Evolutionary conservation across 257 asterid species (phyloP).

Genomic region (Rauvolfia tetraphylla): DNA sequence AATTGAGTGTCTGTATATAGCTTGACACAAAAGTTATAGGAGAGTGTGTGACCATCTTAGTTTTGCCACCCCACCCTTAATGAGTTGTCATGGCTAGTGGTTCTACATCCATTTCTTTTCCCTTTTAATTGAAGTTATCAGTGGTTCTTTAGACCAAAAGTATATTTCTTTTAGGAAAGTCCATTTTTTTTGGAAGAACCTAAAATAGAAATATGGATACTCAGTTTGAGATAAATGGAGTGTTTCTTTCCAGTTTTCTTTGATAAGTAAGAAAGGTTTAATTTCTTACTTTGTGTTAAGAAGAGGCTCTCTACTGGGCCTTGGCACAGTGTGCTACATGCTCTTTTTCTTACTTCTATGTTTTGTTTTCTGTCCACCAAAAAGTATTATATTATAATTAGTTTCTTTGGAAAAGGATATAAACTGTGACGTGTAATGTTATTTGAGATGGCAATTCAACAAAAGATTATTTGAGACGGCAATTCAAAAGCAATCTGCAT

Average conservation of each 20-base stretch:
- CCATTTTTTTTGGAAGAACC: not conserved
- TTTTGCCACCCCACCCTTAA: not conserved
- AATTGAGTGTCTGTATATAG: not conserved
- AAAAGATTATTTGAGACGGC: slow-evolving; percentile 7
- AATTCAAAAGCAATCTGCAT: too few relatives aligned
- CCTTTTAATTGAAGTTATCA: not conserved
- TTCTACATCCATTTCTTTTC: not conserved
- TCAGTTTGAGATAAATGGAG: not conserved
- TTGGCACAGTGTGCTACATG: not conserved
- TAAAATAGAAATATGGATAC: not conserved
- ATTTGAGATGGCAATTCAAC: not conserved
- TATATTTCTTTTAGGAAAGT: not conserved
- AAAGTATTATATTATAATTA: not conserved
- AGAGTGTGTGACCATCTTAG: not conserved
- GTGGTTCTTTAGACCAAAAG: not conserved
- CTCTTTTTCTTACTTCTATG: not conserved
- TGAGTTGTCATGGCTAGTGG: not conserved
- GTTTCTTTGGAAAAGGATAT: not conserved
- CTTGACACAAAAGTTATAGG: not conserved
- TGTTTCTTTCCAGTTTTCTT: not conserved
- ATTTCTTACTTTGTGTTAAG: not conserved
- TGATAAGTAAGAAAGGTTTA: not conserved
- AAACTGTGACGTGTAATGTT: not conserved
- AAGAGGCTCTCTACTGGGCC: not conserved
- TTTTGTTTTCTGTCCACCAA: not conserved